Evolutionary conservation across 2,329 filamentous ascomycete genomes (phyloP).

Genomic region (Diplodia sapinea): DNA sequence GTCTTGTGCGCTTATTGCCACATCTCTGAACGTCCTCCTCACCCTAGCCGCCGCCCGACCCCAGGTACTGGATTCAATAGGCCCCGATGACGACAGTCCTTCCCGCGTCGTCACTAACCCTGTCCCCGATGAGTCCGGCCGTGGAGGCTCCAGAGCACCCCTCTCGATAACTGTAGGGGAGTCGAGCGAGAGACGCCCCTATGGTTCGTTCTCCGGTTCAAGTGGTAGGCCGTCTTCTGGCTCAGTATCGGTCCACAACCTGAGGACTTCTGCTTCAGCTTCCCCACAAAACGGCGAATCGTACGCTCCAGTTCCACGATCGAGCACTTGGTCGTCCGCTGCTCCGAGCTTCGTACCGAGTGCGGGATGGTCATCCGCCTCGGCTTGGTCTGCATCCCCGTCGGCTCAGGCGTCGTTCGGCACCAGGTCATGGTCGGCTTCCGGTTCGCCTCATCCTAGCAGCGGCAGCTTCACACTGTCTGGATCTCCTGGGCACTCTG

Average conservation of each 20-base stretch:
- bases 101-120: not conserved
- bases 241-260: too few relatives aligned
- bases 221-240: too few relatives aligned
- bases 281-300: not conserved
- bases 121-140: too few relatives aligned
- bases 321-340: too few relatives aligned
- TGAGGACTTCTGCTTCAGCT: not conserved
- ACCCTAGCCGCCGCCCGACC: slow-evolving; percentile 11
- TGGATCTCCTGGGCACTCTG: not conserved
- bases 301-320: not conserved
- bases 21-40: slow-evolving; percentile 12
- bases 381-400: too few relatives aligned
- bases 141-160: not conserved
- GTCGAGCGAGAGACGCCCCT: too few relatives aligned
- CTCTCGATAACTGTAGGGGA: too few relatives aligned
- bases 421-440: too few relatives aligned
- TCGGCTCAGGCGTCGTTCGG: too few relatives aligned
- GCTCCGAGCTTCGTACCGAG: too few relatives aligned
- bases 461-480: not conserved
- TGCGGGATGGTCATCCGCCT: too few relatives aligned
- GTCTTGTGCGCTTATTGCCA: slow-evolving; percentile 22
- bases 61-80: not conserved
- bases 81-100: not conserved
- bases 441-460: not conserved
- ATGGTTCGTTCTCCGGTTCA: too few relatives aligned